Conservation (phyloP, 805 yeast genomes). For the Candida vartiovaarae region DNA sequence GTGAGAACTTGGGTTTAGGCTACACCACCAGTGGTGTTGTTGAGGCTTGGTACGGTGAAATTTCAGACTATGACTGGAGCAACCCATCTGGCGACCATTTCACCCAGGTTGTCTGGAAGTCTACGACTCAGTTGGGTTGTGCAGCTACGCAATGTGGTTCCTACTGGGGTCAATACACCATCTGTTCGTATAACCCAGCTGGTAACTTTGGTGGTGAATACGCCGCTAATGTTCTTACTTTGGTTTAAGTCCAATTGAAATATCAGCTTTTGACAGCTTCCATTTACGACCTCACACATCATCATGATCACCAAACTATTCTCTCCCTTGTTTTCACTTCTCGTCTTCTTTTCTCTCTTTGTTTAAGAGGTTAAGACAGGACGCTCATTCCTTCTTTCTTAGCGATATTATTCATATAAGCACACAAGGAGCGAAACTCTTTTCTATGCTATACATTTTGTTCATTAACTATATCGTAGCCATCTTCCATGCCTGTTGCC, state of each 20-base stretch:
- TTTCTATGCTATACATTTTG: no score
- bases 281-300: not conserved
- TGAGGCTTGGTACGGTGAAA: constrained; percentile 75
- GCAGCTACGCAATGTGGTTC: constrained; percentile 56
- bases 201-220: constrained; percentile 64
- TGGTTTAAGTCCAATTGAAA: constrained; percentile 1
- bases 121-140: constrained; percentile 66
- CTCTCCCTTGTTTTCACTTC: not conserved
- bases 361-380: not conserved
- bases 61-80: constrained; percentile 43
- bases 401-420: no score
- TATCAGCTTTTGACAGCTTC: not conserved
- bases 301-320: not conserved
- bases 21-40: constrained; percentile 47
- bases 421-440: no score
- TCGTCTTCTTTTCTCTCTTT: not conserved
- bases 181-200: constrained; percentile 69
- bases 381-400: not conserved
- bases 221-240: constrained; percentile 25
- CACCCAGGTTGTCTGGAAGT: constrained; percentile 79
- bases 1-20: constrained; percentile 80
- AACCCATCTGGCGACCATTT: constrained; percentile 68
- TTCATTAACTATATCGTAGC: no score
- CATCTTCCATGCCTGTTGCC: no score
- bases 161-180: constrained; percentile 52